Evolutionary conservation across 2,329 filamentous ascomycete genomes (phyloP).

Genomic region (Diaporthe humulicola): DNA sequence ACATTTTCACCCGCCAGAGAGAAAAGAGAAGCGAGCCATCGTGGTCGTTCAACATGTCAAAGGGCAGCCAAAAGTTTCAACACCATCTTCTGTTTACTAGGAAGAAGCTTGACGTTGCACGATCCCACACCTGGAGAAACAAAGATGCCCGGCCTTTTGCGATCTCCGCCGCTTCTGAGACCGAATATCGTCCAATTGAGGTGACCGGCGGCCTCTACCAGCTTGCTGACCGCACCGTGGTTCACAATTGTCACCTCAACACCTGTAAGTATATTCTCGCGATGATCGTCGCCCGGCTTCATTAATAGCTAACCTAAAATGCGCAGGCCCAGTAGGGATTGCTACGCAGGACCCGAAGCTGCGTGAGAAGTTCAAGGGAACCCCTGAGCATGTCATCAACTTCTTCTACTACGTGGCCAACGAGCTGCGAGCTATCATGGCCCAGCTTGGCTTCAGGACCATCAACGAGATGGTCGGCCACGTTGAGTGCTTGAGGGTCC

Average conservation of each 20-base stretch:
- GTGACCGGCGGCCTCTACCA: too few species aligned
- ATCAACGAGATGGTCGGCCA: constrained; percentile 98
- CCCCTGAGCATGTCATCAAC: constrained; percentile 97
- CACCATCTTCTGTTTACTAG: too few species aligned
- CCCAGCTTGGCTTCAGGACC: constrained; percentile 91
- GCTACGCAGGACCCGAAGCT: constrained; percentile 96
- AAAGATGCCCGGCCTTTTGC: too few species aligned
- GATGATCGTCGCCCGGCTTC: not conserved
- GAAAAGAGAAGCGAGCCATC: too few species aligned
- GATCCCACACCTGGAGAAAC: too few species aligned
- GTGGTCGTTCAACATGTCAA: too few species aligned
- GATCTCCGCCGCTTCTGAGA: too few species aligned
- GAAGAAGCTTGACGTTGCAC: too few species aligned
- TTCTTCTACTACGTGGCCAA: constrained; percentile 99
- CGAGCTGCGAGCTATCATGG: constrained; percentile 97
- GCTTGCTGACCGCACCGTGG: too few species aligned
- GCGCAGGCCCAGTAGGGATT: constrained; percentile 89
- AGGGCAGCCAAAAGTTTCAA: too few species aligned
- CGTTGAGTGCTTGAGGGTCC: constrained; percentile 86
- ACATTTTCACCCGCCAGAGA: too few species aligned
- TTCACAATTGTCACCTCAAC: constrained; percentile 73
- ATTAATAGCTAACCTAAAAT: not conserved
- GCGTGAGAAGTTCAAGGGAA: constrained; percentile 92
- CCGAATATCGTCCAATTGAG: too few species aligned
- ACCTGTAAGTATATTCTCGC: not conserved